Evolutionary conservation across 352 stramenopile species (phyloP).

Genomic region (Lagenidium giganteum): DNA sequence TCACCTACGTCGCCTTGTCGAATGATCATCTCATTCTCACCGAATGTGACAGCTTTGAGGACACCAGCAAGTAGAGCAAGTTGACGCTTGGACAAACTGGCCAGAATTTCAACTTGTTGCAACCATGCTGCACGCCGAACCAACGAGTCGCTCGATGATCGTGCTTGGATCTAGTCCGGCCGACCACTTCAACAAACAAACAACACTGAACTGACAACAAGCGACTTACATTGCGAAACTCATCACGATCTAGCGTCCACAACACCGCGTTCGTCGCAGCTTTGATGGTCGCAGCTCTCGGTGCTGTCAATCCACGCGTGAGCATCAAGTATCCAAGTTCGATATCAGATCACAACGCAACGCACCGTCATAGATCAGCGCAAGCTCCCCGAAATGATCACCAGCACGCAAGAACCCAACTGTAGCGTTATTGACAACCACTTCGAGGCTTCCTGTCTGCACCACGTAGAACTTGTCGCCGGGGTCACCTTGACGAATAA

Average conservation of each 20-base stretch:
- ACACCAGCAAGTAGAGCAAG: slow-evolving; percentile 61
- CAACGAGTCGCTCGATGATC: slow-evolving; percentile 70
- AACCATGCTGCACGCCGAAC: slow-evolving; percentile 71
- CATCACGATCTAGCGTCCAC: slow-evolving; percentile 86
- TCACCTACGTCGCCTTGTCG: slow-evolving; percentile 74
- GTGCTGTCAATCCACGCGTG: slow-evolving; percentile 30
- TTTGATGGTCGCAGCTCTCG: slow-evolving; percentile 87
- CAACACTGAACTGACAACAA: background rate
- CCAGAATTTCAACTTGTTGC: slow-evolving; percentile 65
- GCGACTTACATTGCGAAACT: slow-evolving; percentile 65
- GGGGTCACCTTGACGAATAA: slow-evolving; percentile 91
- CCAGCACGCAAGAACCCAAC: slow-evolving; percentile 50
- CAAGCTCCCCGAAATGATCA: slow-evolving; percentile 88
- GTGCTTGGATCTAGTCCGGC: slow-evolving; percentile 46
- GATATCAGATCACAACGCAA: background rate
- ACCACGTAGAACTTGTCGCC: slow-evolving; percentile 93
- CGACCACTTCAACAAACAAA: background rate
- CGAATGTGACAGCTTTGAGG: slow-evolving; percentile 55
- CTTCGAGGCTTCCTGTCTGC: slow-evolving; percentile 53
- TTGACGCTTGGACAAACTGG: slow-evolving; percentile 57
- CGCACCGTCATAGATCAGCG: slow-evolving; percentile 82
- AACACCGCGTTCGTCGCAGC: slow-evolving; percentile 85
- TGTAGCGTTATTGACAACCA: slow-evolving; percentile 56
- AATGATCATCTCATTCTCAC: slow-evolving; percentile 76
- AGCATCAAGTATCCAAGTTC: background rate